Evolutionary conservation across 2,329 filamentous ascomycete species (phyloP), one percentile per base, ranked within the genome.

Genomic region (Hypoxylon sp.): DNA sequence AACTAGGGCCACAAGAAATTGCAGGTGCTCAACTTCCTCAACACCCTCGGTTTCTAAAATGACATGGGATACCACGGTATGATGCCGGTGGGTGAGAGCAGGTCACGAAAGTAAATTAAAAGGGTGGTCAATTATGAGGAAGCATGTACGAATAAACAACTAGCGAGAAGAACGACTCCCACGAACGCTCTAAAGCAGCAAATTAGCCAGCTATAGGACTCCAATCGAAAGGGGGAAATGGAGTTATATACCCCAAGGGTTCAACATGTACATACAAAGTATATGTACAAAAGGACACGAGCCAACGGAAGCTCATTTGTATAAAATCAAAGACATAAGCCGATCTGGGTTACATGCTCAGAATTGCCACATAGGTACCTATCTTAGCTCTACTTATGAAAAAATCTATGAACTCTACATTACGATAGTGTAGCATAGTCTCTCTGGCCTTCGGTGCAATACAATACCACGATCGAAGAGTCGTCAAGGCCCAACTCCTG

Each of bases 361-460:
- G 14, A n/a, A 19, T 3, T 43, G 2, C 9, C 9, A 30, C 17
- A 53, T 51, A 5, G n/a, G 2, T n/a, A 45, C 7, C 17, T 46
- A 28, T 14, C 36, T 45, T 36, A 25, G 3, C 50, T 11, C 52
- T 9, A 43, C 19, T 25, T 30, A 41, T 43, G 5, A 19, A 30
- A 30, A 3, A 21, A 23, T 23, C 2, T 21, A 4, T 30, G 2
- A 32, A 3, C 9, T 17, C 5, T 19, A 38, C 4, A 21, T 63
- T 59, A 73, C 28, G 52, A 43, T 0, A 86, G 86, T 9, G 76
- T 63, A 0, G 71, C 53, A 68, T 92, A 91, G 1, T 84, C 80
- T 38, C 90, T 82, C 7, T 74, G 72, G 0, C 89, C 89, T 75
- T 92, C 90, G 0, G 91, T 93, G 67, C 87, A 90, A 45, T 92